Conservation (phyloP, 1,139 yeast species). For the Saccharomyces hybrid region DNA sequence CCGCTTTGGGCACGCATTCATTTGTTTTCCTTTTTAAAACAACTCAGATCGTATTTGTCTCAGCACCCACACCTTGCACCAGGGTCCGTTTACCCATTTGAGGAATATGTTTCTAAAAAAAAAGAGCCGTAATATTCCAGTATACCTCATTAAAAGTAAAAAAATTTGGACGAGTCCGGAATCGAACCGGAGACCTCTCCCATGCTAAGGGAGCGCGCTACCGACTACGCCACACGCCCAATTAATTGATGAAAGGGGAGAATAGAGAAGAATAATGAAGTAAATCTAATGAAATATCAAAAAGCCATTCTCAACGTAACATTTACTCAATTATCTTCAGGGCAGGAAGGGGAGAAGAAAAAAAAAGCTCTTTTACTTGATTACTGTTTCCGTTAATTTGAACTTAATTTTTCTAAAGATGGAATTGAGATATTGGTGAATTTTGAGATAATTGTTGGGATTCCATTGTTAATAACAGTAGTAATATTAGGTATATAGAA, state of each 20-base stretch:
- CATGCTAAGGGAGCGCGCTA: conserved; percentile 90
- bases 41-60: background rate
- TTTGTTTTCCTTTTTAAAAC: background rate
- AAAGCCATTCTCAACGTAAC: no score
- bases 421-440: background rate
- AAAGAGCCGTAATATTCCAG: background rate
- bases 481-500: background rate
- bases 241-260: no score
- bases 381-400: no score
- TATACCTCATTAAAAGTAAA: background rate
- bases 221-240: conserved; percentile 92
- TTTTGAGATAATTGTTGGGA: background rate
- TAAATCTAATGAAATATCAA: no score
- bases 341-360: no score
- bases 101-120: background rate
- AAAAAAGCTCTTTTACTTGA: no score
- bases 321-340: no score
- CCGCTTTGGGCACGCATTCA: background rate
- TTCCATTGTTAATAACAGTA: no score
- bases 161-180: conserved; percentile 71
- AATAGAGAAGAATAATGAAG: no score
- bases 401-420: background rate
- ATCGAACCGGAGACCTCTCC: conserved; percentile 87
- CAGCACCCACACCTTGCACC: background rate
- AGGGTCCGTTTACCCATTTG: background rate